Evolutionary conservation across 2,329 filamentous ascomycete genomes (phyloP).

Genomic region (Whalleya microplaca): DNA sequence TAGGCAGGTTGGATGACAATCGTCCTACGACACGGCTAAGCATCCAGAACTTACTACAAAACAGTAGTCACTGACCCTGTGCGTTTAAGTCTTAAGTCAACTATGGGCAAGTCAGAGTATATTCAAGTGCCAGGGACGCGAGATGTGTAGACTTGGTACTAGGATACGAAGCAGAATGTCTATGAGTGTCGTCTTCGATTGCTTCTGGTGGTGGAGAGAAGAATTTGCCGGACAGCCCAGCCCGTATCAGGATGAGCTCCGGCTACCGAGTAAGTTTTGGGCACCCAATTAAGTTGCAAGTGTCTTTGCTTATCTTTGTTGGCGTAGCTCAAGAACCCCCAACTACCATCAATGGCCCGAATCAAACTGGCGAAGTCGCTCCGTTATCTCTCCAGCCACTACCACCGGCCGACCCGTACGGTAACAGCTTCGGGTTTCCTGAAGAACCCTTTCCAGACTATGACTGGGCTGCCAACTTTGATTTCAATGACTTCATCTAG

Average conservation of each 20-base stretch:
- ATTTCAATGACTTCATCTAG: slow-evolving; percentile 12
- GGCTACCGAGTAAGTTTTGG: not conserved
- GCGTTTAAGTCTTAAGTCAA: slow-evolving; percentile 47
- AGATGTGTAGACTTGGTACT: slow-evolving; percentile 12
- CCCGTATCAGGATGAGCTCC: slow-evolving; percentile 17
- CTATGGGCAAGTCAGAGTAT: slow-evolving; percentile 48
- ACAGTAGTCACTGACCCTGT: too few species aligned
- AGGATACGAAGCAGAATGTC: slow-evolving; percentile 56
- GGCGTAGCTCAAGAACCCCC: too few species aligned
- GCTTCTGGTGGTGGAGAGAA: slow-evolving; percentile 59
- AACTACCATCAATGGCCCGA: too few species aligned
- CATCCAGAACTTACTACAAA: too few species aligned
- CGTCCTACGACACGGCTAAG: too few species aligned
- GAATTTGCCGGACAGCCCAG: slow-evolving; percentile 39
- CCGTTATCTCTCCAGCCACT: too few species aligned
- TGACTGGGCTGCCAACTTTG: slow-evolving; percentile 20
- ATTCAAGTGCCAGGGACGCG: slow-evolving; percentile 11
- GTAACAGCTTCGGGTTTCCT: not conserved
- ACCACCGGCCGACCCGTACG: not conserved
- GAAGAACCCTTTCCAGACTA: slow-evolving; percentile 20
- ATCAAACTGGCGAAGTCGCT: too few species aligned
- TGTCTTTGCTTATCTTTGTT: too few species aligned
- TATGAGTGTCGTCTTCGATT: slow-evolving; percentile 58
- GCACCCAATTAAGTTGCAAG: too few species aligned
- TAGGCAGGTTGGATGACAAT: too few species aligned